Evolutionary conservation across 768 basidiomycete species (phyloP), one percentile per base, ranked within the genome.

Genomic region (Boletus rufocinnamomeus): DNA sequence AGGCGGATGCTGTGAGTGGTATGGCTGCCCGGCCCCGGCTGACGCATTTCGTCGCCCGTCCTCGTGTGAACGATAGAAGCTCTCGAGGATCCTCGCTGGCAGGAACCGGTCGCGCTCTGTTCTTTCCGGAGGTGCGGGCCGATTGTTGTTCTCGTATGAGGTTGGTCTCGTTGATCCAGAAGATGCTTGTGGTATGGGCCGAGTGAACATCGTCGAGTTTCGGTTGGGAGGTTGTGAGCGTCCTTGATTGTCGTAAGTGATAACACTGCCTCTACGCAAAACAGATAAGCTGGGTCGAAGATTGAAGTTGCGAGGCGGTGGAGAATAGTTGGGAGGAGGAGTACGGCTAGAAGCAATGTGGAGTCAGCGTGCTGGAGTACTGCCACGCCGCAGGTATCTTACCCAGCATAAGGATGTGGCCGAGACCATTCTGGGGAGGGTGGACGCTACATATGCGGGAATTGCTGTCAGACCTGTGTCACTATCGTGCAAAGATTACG

Each of bases 341-440:
- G 67, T 70, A n/a, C 59, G 67, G 7, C 69, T 69, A 47, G 23
- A 51, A 34, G 17, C 34, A 35, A 51, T n/a, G 37, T 14, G 38
- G 10, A 30, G 37, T 68, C 34, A 68, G 54, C 38, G 9, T 37
- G 32, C n/a, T 34, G 21, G 16, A 2, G 17, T 21, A 23, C 13
- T 27, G n/a, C 32, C 30, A 54, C 19, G 6, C 13, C 56, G 27
- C 10, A 35, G 2, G 9, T 1, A 21, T 28, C 67, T 52, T 59
- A 69, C 67, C 69, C 69, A 21, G 66, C 69, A 51, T 70, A 70
- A 23, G 66, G 67, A 19, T 67, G 61, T 47, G 56, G 66, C 14
- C 67, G 64, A 32, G 63, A 60, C 67, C 67, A 67, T 50, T 67
- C 66, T 8, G 66, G 66, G 10, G 66, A 67, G 6, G 66, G 66